These are phyloP conservation scores for Pyricularia pennisetigena DNA, from an alignment of 2,329 filamentous ascomycete genomes.

Conservation along the genomic window DNA sequence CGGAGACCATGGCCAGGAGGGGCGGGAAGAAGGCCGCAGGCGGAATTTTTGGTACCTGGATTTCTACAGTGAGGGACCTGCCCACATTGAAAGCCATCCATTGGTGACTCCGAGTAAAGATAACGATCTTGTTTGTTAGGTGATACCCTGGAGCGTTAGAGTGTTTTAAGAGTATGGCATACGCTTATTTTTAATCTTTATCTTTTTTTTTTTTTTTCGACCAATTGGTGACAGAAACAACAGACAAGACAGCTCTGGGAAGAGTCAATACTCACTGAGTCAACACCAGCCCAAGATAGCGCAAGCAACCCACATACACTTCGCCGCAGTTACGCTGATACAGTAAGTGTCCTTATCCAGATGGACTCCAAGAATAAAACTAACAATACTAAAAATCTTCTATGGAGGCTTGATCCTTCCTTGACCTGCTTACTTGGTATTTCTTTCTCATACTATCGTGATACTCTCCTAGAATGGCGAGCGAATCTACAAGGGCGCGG, in stretches of 20 bases:
- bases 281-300: not conserved
- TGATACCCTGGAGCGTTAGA: too few relatives aligned
- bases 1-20: not conserved
- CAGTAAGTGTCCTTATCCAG: not conserved
- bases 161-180: too few relatives aligned
- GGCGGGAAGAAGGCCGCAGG: not conserved
- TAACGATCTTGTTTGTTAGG: not conserved
- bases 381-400: too few relatives aligned
- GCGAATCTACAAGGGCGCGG: constrained; percentile 7
- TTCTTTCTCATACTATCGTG: not conserved
- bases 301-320: not conserved
- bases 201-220: too few relatives aligned
- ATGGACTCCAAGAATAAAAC: not conserved
- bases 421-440: not conserved
- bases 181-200: too few relatives aligned
- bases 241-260: not conserved
- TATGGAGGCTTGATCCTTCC: not conserved
- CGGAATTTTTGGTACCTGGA: not conserved
- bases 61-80: not conserved
- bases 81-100: not conserved
- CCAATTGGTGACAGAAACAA: not conserved
- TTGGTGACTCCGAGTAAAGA: not conserved
- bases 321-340: not conserved
- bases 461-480: not conserved
- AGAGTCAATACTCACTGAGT: not conserved